Evolutionary conservation across 2,329 filamentous ascomycete genomes (phyloP).

Genomic region (Hypoxylon sp.): DNA sequence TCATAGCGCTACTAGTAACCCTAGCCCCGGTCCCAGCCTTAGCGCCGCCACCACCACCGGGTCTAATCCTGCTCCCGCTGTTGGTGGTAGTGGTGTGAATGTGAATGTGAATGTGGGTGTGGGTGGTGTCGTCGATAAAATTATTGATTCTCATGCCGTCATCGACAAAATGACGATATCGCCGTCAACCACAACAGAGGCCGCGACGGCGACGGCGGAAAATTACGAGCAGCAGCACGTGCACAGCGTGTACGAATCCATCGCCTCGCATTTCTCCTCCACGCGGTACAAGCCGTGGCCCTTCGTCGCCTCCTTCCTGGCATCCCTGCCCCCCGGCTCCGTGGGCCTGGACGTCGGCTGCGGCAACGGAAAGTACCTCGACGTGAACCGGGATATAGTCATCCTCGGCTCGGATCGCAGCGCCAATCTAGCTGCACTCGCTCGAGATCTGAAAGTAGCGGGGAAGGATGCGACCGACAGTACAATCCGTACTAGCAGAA

Average conservation of each 20-base stretch:
- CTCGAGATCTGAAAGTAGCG: slow-evolving; percentile 48
- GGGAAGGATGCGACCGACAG: slow-evolving; percentile 62
- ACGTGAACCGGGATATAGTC: slow-evolving; percentile 78
- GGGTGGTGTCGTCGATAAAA: too few species aligned
- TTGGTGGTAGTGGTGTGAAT: too few species aligned
- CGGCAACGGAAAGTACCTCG: slow-evolving; percentile 95
- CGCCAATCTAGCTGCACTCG: slow-evolving; percentile 61
- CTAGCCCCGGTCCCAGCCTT: slow-evolving; percentile 6
- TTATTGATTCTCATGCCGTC: too few species aligned
- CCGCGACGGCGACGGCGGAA: slow-evolving; percentile 54
- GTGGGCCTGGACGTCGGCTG: slow-evolving; percentile 92
- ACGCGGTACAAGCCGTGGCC: slow-evolving; percentile 91
- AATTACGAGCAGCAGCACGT: slow-evolving; percentile 87
- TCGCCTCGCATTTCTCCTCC: slow-evolving; percentile 83
- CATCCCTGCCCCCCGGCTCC: slow-evolving; percentile 70
- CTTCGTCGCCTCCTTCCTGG: slow-evolving; percentile 82
- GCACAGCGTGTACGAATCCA: slow-evolving; percentile 89
- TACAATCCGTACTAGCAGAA: neutral
- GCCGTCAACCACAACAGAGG: too few species aligned
- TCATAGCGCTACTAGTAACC: slow-evolving; percentile 1
- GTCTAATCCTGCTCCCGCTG: too few species aligned
- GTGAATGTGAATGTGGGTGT: too few species aligned
- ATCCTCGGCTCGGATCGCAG: slow-evolving; percentile 88
- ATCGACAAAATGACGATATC: too few species aligned
- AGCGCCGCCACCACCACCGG: too few species aligned